phyloP scores from a whole-genome alignment of 768 basidiomycete genomes.

The Terana coerulea region DNA sequence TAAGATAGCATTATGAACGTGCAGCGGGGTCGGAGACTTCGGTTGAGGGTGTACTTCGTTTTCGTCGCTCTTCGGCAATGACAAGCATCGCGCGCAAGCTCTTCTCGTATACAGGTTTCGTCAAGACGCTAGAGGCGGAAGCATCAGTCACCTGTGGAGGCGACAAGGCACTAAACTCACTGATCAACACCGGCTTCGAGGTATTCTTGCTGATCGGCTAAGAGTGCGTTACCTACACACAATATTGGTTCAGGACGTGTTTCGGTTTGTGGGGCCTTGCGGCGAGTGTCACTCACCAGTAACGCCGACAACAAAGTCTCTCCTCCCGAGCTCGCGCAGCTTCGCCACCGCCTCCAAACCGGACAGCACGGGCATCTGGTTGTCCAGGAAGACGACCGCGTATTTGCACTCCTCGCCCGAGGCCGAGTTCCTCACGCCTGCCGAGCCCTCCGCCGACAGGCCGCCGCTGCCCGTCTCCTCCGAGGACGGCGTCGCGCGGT shows the following conservation, averaged over 20 bases:
- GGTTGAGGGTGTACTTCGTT: slow-evolving; percentile 10
- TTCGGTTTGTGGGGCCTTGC: background rate
- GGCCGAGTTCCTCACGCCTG: background rate
- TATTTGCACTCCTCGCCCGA: slow-evolving; percentile 24
- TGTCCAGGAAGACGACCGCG: slow-evolving; percentile 55
- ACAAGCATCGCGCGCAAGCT: slow-evolving; percentile 39
- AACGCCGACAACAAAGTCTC: slow-evolving; percentile 77
- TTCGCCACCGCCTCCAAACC: slow-evolving; percentile 66
- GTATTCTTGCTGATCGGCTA: slow-evolving; percentile 71
- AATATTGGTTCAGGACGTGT: too few species aligned
- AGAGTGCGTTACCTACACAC: slow-evolving; percentile 27
- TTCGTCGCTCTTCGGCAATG: slow-evolving; percentile 40
- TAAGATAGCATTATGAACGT: background rate
- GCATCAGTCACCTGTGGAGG: background rate
- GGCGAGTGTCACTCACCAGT: slow-evolving; percentile 30
- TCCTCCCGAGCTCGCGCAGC: slow-evolving; percentile 59
- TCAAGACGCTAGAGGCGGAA: slow-evolving; percentile 50
- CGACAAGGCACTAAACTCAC: slow-evolving; percentile 37
- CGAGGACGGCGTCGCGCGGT: slow-evolving; percentile 22
- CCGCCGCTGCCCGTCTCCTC: slow-evolving; percentile 34
- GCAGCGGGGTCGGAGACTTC: background rate
- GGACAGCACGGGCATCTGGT: slow-evolving; percentile 83
- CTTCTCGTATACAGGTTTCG: slow-evolving; percentile 73
- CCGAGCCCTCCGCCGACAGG: slow-evolving; percentile 9
- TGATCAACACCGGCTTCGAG: slow-evolving; percentile 70